These are phyloP conservation scores for Penicillium aurantiogriseum DNA, from an alignment of 2,329 filamentous ascomycete species.

Conservation along the genomic window DNA sequence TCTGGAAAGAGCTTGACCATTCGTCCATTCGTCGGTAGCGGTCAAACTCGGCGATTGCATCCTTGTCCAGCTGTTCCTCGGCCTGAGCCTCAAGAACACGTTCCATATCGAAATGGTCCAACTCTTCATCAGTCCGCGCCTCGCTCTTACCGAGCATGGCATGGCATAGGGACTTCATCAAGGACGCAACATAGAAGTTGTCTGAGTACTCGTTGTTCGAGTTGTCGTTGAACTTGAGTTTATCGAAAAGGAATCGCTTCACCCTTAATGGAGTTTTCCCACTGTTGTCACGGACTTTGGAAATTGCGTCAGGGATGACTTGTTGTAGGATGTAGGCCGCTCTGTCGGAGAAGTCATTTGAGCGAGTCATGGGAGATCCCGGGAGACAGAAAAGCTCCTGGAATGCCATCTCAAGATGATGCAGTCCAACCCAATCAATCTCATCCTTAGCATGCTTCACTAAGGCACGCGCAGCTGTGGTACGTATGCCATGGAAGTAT, in stretches of 20 bases:
- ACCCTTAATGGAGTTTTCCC: conserved; percentile 77
- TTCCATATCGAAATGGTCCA: conserved; percentile 48
- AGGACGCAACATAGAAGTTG: conserved; percentile 77
- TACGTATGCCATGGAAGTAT: conserved; percentile 91
- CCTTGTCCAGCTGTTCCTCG: conserved; percentile 56
- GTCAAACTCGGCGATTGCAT: conserved; percentile 61
- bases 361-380: conserved; percentile 72
- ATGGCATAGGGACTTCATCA: conserved; percentile 66
- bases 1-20: conserved; percentile 65
- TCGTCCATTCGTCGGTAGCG: conserved; percentile 64
- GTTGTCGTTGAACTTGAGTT: conserved; percentile 92
- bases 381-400: conserved; percentile 84
- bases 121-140: conserved; percentile 38
- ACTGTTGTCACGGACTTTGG: conserved; percentile 69
- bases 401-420: conserved; percentile 82
- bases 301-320: conserved; percentile 77
- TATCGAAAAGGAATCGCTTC: conserved; percentile 81
- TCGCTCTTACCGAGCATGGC: conserved; percentile 50
- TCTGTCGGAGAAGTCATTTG: conserved; percentile 90
- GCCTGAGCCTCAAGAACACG: conserved; percentile 50
- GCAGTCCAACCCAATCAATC: conserved; percentile 72
- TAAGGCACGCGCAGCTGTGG: conserved; percentile 76
- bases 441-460: conserved; percentile 72
- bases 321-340: conserved; percentile 81
- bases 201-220: conserved; percentile 84